Conservation (phyloP, 2,329 filamentous ascomycete genomes). For the Botrytis sinoallii region DNA sequence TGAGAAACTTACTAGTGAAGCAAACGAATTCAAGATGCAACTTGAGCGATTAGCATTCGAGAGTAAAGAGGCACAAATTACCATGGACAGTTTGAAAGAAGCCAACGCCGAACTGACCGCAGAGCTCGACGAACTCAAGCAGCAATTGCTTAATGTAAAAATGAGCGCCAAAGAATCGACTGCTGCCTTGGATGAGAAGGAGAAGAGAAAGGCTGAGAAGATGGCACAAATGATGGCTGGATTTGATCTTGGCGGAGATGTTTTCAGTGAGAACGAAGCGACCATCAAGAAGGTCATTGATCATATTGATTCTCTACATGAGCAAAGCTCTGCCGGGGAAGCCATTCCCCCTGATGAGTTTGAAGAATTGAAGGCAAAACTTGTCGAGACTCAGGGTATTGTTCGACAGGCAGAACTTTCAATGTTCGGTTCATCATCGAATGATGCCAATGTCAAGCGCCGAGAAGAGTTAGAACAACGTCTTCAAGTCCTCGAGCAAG, state of each 20-base stretch:
- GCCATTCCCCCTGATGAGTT: conserved; percentile 79
- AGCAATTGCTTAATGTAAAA: conserved; percentile 90
- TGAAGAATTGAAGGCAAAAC: conserved; percentile 68
- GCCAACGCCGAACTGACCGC: conserved; percentile 88
- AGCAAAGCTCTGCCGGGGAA: conserved; percentile 74
- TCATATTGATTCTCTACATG: conserved; percentile 74
- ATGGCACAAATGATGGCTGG: conserved; percentile 99
- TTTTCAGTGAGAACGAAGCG: conserved; percentile 90
- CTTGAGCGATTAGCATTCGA: conserved; percentile 94
- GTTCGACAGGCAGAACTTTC: conserved; percentile 90
- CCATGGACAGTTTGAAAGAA: conserved; percentile 96
- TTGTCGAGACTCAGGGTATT: conserved; percentile 88
- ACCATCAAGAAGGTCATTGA: conserved; percentile 81
- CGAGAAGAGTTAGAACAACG: conserved; percentile 74
- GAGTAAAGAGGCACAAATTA: conserved; percentile 93
- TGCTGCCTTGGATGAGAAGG: conserved; percentile 90
- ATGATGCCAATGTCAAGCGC: conserved; percentile 63
- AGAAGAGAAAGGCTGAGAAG: conserved; percentile 97
- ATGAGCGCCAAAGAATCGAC: conserved; percentile 95
- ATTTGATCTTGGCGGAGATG: conserved; percentile 88
- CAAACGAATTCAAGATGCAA: conserved; percentile 95
- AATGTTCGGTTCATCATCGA: conserved; percentile 66
- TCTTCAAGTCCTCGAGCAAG: conserved; percentile 69
- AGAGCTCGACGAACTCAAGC: conserved; percentile 92
- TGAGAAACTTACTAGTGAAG: conserved; percentile 77